These are phyloP conservation scores for Kwoniella dendrophila DNA, from an alignment of 768 basidiomycete species.

Conservation along the genomic window DNA sequence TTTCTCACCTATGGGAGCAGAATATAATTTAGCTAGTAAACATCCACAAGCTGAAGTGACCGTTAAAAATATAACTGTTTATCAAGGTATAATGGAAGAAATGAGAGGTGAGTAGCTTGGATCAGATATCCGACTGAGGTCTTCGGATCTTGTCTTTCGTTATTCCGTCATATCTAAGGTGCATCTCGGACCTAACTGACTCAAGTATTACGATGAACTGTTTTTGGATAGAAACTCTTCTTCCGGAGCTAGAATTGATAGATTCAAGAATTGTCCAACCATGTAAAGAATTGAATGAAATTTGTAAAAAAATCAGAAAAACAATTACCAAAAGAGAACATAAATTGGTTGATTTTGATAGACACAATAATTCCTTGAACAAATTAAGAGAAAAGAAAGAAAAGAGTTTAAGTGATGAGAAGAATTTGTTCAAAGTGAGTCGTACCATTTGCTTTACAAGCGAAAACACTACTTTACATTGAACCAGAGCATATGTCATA, in stretches of 20 bases:
- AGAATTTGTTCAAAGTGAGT: slow-evolving; percentile 89
- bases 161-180: too few relatives aligned
- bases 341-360: slow-evolving; percentile 94
- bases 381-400: slow-evolving; percentile 99
- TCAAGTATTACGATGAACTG: too few relatives aligned
- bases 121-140: not conserved
- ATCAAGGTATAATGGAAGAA: slow-evolving; percentile 77
- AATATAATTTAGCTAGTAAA: slow-evolving; percentile 76
- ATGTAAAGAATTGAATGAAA: slow-evolving; percentile 80
- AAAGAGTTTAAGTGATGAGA: slow-evolving; percentile 92
- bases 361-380: slow-evolving; percentile 90
- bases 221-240: slow-evolving; percentile 61
- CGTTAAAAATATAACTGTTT: slow-evolving; percentile 72
- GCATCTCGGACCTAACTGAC: too few relatives aligned
- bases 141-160: too few relatives aligned
- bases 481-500: not conserved
- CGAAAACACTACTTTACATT: not conserved
- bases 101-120: slow-evolving; percentile 59
- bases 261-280: slow-evolving; percentile 81
- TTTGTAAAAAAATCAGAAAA: slow-evolving; percentile 88
- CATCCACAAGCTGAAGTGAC: slow-evolving; percentile 77
- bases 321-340: slow-evolving; percentile 95
- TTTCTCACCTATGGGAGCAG: slow-evolving; percentile 59
- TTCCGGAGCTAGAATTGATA: slow-evolving; percentile 92
- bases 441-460: too few relatives aligned